A percentile compares a stretch with the other conserved stretches of the same genome.
Conservation (phyloP, 2,329 filamentous ascomycete genomes). For the Aureobasidium sp. region DNA sequence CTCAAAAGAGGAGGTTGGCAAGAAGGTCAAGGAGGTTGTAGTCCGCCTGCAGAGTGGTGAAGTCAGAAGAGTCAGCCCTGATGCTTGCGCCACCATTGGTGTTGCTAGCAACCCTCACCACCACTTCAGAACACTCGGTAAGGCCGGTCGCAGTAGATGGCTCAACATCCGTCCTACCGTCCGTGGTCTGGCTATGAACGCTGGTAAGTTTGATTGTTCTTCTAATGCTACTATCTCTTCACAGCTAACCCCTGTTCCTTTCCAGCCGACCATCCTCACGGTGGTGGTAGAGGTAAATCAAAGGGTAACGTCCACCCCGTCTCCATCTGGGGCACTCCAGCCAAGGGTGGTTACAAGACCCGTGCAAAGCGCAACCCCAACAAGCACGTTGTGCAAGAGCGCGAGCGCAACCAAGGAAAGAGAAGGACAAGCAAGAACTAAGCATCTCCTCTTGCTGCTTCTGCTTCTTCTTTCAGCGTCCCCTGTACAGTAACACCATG, state of each 20-base stretch:
- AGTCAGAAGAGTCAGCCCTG: constrained; percentile 76
- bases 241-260: constrained; percentile 11
- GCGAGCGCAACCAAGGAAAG: constrained; percentile 85
- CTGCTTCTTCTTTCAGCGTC: background rate
- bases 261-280: constrained; percentile 85
- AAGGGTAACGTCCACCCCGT: constrained; percentile 96
- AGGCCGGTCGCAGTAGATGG: constrained; percentile 90
- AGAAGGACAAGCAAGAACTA: constrained; percentile 40
- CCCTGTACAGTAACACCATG: constrained; percentile 3
- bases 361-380: constrained; percentile 81
- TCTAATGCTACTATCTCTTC: background rate
- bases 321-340: constrained; percentile 90
- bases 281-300: constrained; percentile 97
- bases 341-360: constrained; percentile 88
- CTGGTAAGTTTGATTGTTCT: constrained; percentile 46
- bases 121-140: constrained; percentile 84
- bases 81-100: constrained; percentile 91
- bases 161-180: constrained; percentile 91
- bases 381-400: constrained; percentile 77
- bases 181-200: constrained; percentile 97
- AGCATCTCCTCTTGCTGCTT: background rate
- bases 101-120: constrained; percentile 89
- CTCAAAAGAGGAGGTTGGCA: constrained; percentile 72
- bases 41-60: constrained; percentile 89
- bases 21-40: constrained; percentile 69